Conservation (phyloP, 257 asterid genomes). For the Dorcoceras hygrometricum region DNA sequence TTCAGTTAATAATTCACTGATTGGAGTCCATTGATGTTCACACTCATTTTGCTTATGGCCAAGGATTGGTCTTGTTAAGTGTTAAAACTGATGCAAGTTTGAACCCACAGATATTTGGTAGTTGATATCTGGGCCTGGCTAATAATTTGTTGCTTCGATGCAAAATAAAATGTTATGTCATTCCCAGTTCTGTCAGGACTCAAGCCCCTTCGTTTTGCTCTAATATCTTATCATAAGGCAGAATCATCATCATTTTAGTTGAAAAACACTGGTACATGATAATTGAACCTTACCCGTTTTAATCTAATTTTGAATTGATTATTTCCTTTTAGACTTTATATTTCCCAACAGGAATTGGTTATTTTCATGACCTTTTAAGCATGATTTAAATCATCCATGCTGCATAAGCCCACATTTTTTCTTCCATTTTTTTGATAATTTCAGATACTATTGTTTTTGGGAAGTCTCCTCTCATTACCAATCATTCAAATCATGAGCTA, state of each 20-base stretch:
- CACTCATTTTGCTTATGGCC: not conserved
- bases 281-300: not conserved
- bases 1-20: constrained; percentile 15
- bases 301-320: not conserved
- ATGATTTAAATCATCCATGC: not conserved
- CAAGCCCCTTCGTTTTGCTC: not conserved
- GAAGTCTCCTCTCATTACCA: not conserved
- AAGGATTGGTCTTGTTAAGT: not conserved
- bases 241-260: not conserved
- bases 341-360: not conserved
- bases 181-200: not conserved
- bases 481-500: not conserved
- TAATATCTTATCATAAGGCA: not conserved
- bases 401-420: not conserved
- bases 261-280: not conserved
- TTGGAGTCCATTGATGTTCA: constrained; percentile 18
- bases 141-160: not conserved
- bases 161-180: not conserved
- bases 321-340: not conserved
- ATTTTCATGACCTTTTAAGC: not conserved
- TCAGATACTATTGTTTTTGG: not conserved
- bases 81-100: constrained; percentile 8
- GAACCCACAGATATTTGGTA: not conserved
- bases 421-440: not conserved
- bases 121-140: not conserved